These are phyloP conservation scores for Colletotrichum gloeosporioides DNA, from an alignment of 2,329 filamentous ascomycete genomes.

Conservation along the genomic window DNA sequence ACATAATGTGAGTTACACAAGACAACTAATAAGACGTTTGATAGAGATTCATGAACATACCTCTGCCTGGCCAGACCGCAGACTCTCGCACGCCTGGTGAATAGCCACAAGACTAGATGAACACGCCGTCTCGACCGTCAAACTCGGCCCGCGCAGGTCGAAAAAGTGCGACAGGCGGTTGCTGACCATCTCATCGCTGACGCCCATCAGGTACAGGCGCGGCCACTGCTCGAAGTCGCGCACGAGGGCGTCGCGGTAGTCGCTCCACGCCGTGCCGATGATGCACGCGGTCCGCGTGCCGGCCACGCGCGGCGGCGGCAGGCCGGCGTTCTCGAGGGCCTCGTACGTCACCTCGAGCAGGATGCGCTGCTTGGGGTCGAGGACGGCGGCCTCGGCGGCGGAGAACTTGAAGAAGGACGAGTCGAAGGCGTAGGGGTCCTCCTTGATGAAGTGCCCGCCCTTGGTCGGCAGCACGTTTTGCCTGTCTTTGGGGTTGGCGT, in stretches of 20 bases:
- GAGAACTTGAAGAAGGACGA: slow-evolving; percentile 44
- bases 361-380: slow-evolving; percentile 29
- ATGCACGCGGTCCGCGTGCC: slow-evolving; percentile 3
- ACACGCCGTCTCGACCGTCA: slow-evolving; percentile 58
- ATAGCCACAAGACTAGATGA: slow-evolving; percentile 51
- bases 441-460: slow-evolving; percentile 30
- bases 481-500: background rate
- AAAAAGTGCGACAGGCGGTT: slow-evolving; percentile 54
- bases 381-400: slow-evolving; percentile 39
- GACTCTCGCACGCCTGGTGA: slow-evolving; percentile 41
- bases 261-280: background rate
- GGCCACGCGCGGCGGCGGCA: background rate
- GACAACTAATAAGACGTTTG: background rate
- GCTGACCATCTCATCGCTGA: slow-evolving; percentile 33
- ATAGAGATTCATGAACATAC: slow-evolving; percentile 24
- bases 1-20: slow-evolving; percentile 25
- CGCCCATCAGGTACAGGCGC: slow-evolving; percentile 46
- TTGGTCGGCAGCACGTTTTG: background rate
- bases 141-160: slow-evolving; percentile 49
- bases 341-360: slow-evolving; percentile 26
- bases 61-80: slow-evolving; percentile 27
- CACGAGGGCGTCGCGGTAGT: slow-evolving; percentile 31
- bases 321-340: slow-evolving; percentile 24
- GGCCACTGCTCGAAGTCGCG: slow-evolving; percentile 32
- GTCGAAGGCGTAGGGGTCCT: slow-evolving; percentile 37